phyloP scores from a whole-genome alignment of 495 filamentous ascomycete genomes.

The Aspergillus sclerotioniger region DNA sequence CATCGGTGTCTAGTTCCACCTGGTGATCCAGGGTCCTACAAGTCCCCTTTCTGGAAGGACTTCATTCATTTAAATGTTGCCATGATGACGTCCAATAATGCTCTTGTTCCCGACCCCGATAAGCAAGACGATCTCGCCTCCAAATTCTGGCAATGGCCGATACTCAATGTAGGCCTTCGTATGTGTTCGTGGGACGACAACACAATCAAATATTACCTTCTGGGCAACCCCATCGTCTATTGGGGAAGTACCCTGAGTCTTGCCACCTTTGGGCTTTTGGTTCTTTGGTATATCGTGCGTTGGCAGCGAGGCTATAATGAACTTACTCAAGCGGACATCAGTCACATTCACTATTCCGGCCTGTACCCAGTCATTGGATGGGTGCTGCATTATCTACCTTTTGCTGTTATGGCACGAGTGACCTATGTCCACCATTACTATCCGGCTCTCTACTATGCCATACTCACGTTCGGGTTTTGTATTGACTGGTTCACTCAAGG shows the following conservation, averaged over 20 bases:
- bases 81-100: conserved; percentile 99
- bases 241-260: conserved; percentile 86
- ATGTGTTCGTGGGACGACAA: conserved; percentile 99
- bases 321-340: conserved; percentile 73
- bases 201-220: conserved; percentile 95
- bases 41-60: conserved; percentile 93
- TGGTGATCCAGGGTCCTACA: conserved; percentile 88
- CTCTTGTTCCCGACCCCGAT: conserved; percentile 94
- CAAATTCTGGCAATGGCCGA: conserved; percentile 97
- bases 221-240: conserved; percentile 95
- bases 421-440: conserved; percentile 99
- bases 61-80: conserved; percentile 98
- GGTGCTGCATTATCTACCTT: conserved; percentile 94
- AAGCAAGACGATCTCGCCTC: conserved; percentile 99
- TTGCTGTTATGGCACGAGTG: conserved; percentile 95
- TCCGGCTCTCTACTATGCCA: conserved; percentile 97
- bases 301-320: conserved; percentile 96
- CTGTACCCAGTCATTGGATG: conserved; percentile 90
- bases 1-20: conserved; percentile 64
- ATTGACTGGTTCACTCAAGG: conserved; percentile 75
- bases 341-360: conserved; percentile 91
- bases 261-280: conserved; percentile 64
- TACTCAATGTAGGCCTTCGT: conserved; percentile 88
- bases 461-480: conserved; percentile 84
- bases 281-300: conserved; percentile 83